These are phyloP conservation scores for Datura wrightii DNA, from an alignment of 257 asterid species.

Conservation along the genomic window DNA sequence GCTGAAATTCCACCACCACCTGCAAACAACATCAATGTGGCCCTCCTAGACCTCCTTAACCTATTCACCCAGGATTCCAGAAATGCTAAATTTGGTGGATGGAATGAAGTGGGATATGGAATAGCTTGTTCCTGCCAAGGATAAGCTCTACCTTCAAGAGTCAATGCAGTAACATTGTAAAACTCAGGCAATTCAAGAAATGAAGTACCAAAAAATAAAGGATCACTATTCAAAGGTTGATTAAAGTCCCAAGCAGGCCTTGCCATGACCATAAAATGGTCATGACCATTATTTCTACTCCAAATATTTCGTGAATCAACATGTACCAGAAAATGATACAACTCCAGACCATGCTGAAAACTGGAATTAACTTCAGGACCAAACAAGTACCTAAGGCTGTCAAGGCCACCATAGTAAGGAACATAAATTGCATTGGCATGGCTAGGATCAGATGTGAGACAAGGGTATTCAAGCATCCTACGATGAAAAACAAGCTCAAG, in stretches of 20 bases:
- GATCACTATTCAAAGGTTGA: slow-evolving; percentile 69
- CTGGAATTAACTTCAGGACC: slow-evolving; percentile 83
- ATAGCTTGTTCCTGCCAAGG: slow-evolving; percentile 89
- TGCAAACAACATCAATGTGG: slow-evolving; percentile 68
- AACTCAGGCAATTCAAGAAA: slow-evolving; percentile 86
- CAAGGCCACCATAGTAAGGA: slow-evolving; percentile 81
- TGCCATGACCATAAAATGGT: slow-evolving; percentile 85
- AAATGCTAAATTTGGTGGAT: slow-evolving; percentile 69
- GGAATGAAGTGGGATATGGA: slow-evolving; percentile 93
- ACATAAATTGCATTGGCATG: slow-evolving; percentile 73
- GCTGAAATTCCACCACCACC: slow-evolving; percentile 92
- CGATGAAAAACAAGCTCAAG: slow-evolving; percentile 95
- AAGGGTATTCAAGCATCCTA: slow-evolving; percentile 93
- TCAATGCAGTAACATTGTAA: slow-evolving; percentile 72
- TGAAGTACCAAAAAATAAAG: slow-evolving; percentile 78
- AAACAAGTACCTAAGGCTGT: slow-evolving; percentile 65
- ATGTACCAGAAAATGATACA: slow-evolving; percentile 47
- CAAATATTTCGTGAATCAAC: slow-evolving; percentile 60
- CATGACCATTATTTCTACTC: slow-evolving; percentile 61
- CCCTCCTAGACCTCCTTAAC: slow-evolving; percentile 60
- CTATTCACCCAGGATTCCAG: slow-evolving; percentile 69
- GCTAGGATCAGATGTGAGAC: slow-evolving; percentile 76
- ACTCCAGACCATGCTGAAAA: slow-evolving; percentile 68
- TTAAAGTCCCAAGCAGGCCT: slow-evolving; percentile 91
- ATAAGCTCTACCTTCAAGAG: slow-evolving; percentile 76